Conservation (phyloP, 73 alveolate species). For the Paramecium primaurelia region DNA sequence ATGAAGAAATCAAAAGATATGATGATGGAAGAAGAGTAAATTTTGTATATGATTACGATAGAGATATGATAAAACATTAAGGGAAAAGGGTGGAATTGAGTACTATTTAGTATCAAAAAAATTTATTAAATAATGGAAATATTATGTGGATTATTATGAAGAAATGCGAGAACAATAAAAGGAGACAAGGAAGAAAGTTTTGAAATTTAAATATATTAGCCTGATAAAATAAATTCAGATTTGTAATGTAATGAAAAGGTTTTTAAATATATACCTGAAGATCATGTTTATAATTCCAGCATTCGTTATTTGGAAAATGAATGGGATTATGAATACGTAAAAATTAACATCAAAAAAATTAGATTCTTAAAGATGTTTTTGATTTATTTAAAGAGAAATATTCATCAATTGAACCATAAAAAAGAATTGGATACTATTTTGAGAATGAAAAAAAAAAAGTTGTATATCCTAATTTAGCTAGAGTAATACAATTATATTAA, state of each 20-base stretch:
- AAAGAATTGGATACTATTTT: neutral
- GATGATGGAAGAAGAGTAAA: slow-evolving; percentile 24
- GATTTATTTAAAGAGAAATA: neutral
- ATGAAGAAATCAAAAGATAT: neutral
- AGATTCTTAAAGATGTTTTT: neutral
- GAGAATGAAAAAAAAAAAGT: neutral
- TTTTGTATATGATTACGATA: neutral
- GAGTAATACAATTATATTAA: neutral
- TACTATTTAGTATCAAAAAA: slow-evolving; percentile 22
- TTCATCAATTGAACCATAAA: neutral
- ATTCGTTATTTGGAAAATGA: neutral
- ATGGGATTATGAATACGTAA: slow-evolving; percentile 43
- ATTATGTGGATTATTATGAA: slow-evolving; percentile 26
- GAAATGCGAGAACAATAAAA: neutral
- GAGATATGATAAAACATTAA: neutral
- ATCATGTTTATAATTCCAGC: slow-evolving; percentile 23
- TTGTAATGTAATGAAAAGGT: neutral
- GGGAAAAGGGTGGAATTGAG: slow-evolving; percentile 2
- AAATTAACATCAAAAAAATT: neutral
- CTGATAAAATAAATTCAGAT: neutral
- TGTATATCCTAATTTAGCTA: neutral
- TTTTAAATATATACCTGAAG: slow-evolving; percentile 13
- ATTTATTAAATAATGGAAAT: slow-evolving; percentile 12
- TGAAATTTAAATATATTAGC: slow-evolving; percentile 5
- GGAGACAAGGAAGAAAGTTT: neutral